Conservation (phyloP, 2,329 filamentous ascomycete genomes). For the Curvularia eragrostidis region DNA sequence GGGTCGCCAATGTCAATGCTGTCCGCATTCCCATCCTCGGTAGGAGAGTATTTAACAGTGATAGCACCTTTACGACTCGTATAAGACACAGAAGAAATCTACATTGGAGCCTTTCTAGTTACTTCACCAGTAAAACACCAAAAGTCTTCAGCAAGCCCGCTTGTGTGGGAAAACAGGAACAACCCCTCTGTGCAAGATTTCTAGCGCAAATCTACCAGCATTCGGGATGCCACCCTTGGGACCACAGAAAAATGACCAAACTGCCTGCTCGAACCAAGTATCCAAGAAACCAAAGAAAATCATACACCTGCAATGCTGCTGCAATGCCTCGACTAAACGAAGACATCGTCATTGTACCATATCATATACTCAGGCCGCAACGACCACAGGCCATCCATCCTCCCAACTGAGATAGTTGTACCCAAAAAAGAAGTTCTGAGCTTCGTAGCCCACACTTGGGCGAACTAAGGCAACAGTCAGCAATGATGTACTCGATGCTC, state of each 20-base stretch:
- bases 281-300: not conserved
- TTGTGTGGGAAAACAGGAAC: not conserved
- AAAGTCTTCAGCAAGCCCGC: not conserved
- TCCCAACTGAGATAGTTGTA: slow-evolving; percentile 42
- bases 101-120: not conserved
- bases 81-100: not conserved
- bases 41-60: too few species aligned
- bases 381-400: slow-evolving; percentile 40
- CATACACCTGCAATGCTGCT: too few species aligned
- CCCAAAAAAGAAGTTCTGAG: slow-evolving; percentile 38
- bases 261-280: not conserved
- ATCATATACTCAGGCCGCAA: slow-evolving; percentile 5
- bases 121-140: not conserved
- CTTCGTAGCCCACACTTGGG: slow-evolving; percentile 32
- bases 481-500: not conserved
- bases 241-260: not conserved
- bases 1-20: too few species aligned
- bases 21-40: too few species aligned
- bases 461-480: slow-evolving; percentile 26
- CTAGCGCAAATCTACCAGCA: not conserved
- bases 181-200: not conserved
- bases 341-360: not conserved
- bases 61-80: not conserved
- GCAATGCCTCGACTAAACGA: too few species aligned
- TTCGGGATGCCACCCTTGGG: not conserved